phyloP scores from a whole-genome alignment of 495 filamentous ascomycete species.

The Ascodesmis nigricans region DNA sequence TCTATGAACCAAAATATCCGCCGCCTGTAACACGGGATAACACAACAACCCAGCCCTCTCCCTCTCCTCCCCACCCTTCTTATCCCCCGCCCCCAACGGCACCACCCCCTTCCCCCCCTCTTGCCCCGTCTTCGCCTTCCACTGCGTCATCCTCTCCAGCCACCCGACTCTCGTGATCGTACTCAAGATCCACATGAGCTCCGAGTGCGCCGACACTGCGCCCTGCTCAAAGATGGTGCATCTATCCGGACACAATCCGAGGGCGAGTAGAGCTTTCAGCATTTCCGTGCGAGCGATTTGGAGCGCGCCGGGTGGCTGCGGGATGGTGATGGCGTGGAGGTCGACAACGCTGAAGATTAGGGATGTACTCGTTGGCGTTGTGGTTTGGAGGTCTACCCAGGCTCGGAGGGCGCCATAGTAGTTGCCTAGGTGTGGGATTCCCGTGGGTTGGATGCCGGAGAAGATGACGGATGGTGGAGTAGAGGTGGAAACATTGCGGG shows the following conservation, averaged over 20 bases:
- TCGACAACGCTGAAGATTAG: constrained; percentile 75
- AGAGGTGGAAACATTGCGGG: too few relatives aligned
- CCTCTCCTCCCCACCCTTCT: constrained; percentile 24
- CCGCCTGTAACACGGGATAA: constrained; percentile 87
- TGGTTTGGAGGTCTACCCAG: constrained; percentile 63
- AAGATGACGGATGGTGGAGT: too few relatives aligned
- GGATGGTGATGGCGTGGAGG: constrained; percentile 71
- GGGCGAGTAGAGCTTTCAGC: constrained; percentile 57
- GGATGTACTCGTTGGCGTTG: constrained; percentile 30
- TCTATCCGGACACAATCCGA: constrained; percentile 55
- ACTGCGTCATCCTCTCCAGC: constrained; percentile 87
- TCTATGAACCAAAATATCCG: constrained; percentile 74
- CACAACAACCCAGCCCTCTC: constrained; percentile 85
- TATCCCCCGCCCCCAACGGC: constrained; percentile 8
- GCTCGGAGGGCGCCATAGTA: constrained; percentile 78
- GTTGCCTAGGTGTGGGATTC: constrained; percentile 87
- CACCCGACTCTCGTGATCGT: constrained; percentile 77
- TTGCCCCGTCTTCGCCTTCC: too few relatives aligned
- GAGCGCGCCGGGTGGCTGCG: constrained; percentile 37
- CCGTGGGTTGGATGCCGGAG: constrained; percentile 93
- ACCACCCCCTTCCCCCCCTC: neutral
- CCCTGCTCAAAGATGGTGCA: constrained; percentile 73
- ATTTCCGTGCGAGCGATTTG: constrained; percentile 43
- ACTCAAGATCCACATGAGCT: constrained; percentile 91
- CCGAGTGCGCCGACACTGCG: constrained; percentile 48